Percentiles rank a stretch among this genome's conserved stretches.
phyloP scores from a whole-genome alignment of 345 rosid species.

The Crucihimalaya himalaica region DNA sequence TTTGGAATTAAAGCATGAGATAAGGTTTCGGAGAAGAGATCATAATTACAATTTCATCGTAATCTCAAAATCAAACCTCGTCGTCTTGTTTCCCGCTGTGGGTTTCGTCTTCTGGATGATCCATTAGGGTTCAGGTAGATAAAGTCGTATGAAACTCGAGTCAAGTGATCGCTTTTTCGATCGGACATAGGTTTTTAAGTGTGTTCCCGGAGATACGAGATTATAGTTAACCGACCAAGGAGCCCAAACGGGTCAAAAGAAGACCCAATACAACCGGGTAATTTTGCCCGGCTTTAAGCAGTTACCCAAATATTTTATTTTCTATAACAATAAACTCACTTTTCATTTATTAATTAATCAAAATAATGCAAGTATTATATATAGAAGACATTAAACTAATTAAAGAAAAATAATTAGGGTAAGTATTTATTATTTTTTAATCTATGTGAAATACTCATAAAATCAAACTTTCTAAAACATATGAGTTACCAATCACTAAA shows the following conservation, averaged over 20 bases:
- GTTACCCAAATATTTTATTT: background rate
- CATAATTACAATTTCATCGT: background rate
- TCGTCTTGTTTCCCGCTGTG: constrained; percentile 66
- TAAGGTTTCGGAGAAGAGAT: constrained; percentile 5
- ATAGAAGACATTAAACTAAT: no score
- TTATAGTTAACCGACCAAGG: constrained; percentile 5
- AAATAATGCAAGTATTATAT: no score
- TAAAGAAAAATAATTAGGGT: no score
- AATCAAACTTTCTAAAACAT: no score
- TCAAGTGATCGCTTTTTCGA: constrained; percentile 7
- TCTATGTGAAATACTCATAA: no score
- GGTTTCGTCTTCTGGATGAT: constrained; percentile 64
- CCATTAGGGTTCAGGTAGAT: constrained; percentile 44
- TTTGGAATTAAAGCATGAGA: background rate
- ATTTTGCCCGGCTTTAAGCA: background rate
- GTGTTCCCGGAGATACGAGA: constrained; percentile 3
- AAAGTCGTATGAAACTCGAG: background rate
- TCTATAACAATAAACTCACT: background rate
- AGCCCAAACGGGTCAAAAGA: background rate
- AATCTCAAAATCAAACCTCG: constrained; percentile 56
- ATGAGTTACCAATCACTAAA: no score
- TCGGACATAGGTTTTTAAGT: constrained; percentile 29
- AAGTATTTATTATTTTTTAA: no score
- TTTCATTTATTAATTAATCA: background rate
- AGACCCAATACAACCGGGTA: constrained; percentile 11